phyloP scores from a whole-genome alignment of 176 grass and related monocot species.

The Triticum dicoccoides region DNA sequence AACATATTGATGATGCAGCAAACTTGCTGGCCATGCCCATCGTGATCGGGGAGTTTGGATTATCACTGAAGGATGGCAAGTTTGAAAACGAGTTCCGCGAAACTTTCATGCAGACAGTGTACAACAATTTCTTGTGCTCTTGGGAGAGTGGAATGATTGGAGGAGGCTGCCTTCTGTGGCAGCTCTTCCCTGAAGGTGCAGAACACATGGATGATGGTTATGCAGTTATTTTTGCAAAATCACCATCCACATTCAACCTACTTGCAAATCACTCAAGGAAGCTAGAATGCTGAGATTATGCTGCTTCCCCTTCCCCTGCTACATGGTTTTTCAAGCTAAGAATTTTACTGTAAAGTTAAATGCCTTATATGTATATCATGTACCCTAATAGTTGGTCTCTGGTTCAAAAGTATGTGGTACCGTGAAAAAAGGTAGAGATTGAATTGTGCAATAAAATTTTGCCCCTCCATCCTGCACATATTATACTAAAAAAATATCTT shows the following conservation, averaged over 20 bases:
- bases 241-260: constrained; percentile 47
- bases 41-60: constrained; percentile 73
- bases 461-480: neutral
- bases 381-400: neutral
- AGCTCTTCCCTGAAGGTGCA: constrained; percentile 81
- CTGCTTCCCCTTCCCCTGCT: neutral
- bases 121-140: constrained; percentile 48
- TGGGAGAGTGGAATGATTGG: constrained; percentile 48
- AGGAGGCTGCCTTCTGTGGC: constrained; percentile 80
- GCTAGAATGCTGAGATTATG: constrained; percentile 32
- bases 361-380: neutral
- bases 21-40: constrained; percentile 70
- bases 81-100: constrained; percentile 56
- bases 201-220: constrained; percentile 91
- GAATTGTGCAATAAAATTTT: neutral
- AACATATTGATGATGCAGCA: constrained; percentile 70
- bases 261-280: constrained; percentile 46
- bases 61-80: constrained; percentile 65
- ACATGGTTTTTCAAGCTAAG: neutral
- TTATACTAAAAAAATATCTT: neutral
- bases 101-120: constrained; percentile 65
- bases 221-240: constrained; percentile 61
- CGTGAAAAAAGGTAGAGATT: constrained; percentile 8
- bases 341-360: neutral
- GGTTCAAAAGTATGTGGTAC: neutral